Evolutionary conservation across 305 asterid species (phyloP), one percentile per base, ranked within the genome.

Genomic region (Solanum hybrid): DNA sequence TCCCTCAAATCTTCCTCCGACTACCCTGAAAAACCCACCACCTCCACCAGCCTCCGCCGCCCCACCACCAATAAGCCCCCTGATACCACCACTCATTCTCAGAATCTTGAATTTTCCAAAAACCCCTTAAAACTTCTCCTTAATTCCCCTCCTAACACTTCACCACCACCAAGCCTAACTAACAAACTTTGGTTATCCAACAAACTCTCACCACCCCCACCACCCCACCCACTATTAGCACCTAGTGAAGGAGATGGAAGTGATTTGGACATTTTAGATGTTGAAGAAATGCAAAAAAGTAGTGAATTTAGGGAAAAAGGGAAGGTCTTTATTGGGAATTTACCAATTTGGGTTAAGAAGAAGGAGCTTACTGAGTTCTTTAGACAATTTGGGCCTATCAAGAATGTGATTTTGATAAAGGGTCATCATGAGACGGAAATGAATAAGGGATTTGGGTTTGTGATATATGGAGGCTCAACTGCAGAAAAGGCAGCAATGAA

Each of bases 361-460:
- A 90, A 37, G 80, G 98, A 97, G 91, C 91, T 97, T 18, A 89
- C 91, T 11, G 99, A 97, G 94, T 97, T 95, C 92, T 97, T 97
- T 92, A 92, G 99, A 94, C 99, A 97, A 84, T 97, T 97, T 93
- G 99, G 99, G 80, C 96, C 96, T 2, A 96, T 97, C 28, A 94
- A 94, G 92, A 96, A 93, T 90, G 99, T 96, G 91, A 93, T 97
- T 92, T 76, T 97, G 91, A 92, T 97, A 80, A 97, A 95, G 94
- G 99, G 98, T 11, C 95, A 95, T 89, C 93, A 96, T 90, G 98
- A 96, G 39, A 86, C 94, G 13, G 98, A 96, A 93, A 94, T 94
- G 93, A 97, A 97, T 90, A 94, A 95, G 97, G 99, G 99, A 22
- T 97, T 95, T 93, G 99, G 99, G 87, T 97, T 97, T 92, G 98